Base-by-base conservation (phyloP, 2,329 filamentous ascomycete species). In the Fusarium musae region DNA sequence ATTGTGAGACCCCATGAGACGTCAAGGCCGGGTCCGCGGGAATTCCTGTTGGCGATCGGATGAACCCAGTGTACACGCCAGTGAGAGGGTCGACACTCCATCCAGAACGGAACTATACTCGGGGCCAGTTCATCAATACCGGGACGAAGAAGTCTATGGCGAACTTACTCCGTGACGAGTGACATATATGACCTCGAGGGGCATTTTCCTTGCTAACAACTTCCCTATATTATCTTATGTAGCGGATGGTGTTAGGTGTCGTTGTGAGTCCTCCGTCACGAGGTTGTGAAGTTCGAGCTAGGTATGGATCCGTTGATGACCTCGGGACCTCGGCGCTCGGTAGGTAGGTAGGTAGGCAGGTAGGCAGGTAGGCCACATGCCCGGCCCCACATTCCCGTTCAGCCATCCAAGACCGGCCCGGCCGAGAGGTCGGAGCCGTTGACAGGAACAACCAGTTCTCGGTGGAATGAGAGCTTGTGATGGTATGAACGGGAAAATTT, bases 11-110 rank as follows among this genome's bases (percentile, higher is more conserved):
- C 65, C 96, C 96, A 79, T 98, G 92, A 28, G 93, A 91, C 12
- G 95, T 95, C 76, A 99, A 88, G 15, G 94, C 92, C 50, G 95
- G 95, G 80, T 99, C 96, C 32, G 93, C 93, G 8, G 95, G 88
- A 72, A 97, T 95, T 59, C 93, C 93, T 10, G 96, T 98, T 2
- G 96, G 96, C 42, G 93, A 94, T 46, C 88, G 90, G 74, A 96
- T 90, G 66, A 86, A 87, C 30, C 93, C 86, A 60, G 88, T 89
- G 85, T 98, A 98, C 76, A 87, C 87, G 59, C 96, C 96, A 42
- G 93, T 96, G 69, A 87, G 84, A 50, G 91, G 90, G 83, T 98
- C 92, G 69, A 98, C 93, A 47, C 90, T 90, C 94, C 95, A 98
- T 81, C 93, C 95, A 73, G 93, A 92, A 71, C 96, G 94, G 83